A percentile compares a stretch with the other conserved stretches of the same genome.
These are phyloP conservation scores for Ampelocalamus luodianensis DNA, from an alignment of 176 grass and related monocot genomes.

Conservation along the genomic window DNA sequence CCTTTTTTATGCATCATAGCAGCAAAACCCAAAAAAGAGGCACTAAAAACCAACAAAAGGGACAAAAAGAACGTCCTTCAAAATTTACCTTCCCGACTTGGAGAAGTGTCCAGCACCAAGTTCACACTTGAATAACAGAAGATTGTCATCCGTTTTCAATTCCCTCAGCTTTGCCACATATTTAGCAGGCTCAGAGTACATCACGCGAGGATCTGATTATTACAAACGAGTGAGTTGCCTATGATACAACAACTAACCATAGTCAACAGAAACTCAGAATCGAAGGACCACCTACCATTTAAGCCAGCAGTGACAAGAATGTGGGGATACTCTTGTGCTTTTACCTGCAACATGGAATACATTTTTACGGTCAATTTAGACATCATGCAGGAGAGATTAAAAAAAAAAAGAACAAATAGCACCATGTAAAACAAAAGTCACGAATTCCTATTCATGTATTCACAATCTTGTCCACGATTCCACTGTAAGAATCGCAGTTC, in stretches of 20 bases:
- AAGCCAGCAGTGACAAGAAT: slow-evolving; percentile 93
- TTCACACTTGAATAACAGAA: slow-evolving; percentile 79
- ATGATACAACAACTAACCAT: neutral
- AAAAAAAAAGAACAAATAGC: neutral
- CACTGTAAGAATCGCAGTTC: neutral
- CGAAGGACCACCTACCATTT: slow-evolving; percentile 58
- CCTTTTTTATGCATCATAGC: neutral
- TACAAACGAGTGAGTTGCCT: neutral
- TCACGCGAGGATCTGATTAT: slow-evolving; percentile 66
- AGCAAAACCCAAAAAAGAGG: neutral
- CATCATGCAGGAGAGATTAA: neutral
- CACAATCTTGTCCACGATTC: neutral
- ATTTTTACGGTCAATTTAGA: neutral
- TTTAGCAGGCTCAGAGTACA: slow-evolving; percentile 89
- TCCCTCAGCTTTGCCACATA: slow-evolving; percentile 82
- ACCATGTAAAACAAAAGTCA: neutral
- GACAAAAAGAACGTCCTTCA: neutral
- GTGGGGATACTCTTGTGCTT: slow-evolving; percentile 68
- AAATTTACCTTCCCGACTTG: slow-evolving; percentile 72
- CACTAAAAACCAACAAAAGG: neutral
- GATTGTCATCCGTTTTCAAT: slow-evolving; percentile 67
- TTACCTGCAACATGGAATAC: slow-evolving; percentile 55
- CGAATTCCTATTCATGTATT: neutral
- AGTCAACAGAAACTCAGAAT: slow-evolving; percentile 14
- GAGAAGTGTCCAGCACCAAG: slow-evolving; percentile 82